Percentiles rank a stretch among this genome's conserved stretches.
Evolutionary conservation across 1,284 basidiomycete genomes (phyloP).

Genomic region (Sanghuangporus weigelae): DNA sequence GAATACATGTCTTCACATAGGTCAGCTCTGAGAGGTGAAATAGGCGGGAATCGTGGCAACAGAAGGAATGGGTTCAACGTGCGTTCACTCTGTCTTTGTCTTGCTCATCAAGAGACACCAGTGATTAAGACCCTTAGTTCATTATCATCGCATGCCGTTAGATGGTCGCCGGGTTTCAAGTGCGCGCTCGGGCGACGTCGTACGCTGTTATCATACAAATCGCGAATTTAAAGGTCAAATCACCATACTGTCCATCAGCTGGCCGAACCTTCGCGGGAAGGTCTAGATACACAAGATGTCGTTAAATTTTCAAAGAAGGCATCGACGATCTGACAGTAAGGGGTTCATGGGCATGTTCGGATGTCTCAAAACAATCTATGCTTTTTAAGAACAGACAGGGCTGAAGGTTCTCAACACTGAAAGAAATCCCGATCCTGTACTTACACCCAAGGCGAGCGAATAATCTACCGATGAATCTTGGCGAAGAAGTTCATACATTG

Average conservation of each 20-base stretch:
- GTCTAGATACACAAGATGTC: neutral
- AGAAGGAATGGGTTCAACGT: neutral
- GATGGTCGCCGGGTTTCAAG: neutral
- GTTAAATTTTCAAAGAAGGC: neutral
- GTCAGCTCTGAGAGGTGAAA: neutral
- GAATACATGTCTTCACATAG: neutral
- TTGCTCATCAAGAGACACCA: neutral
- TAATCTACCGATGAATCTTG: neutral
- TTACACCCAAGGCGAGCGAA: neutral
- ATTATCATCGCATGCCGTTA: neutral
- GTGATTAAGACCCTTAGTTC: neutral
- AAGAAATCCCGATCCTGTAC: neutral
- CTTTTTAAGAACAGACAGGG: neutral
- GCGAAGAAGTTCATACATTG: neutral
- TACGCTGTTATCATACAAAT: neutral
- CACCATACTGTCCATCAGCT: neutral
- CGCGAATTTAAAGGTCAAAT: neutral
- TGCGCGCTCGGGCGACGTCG: neutral
- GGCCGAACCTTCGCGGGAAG: neutral
- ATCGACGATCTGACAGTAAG: slow-evolving; percentile 4
- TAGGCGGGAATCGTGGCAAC: neutral
- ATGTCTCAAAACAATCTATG: neutral
- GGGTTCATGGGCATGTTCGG: neutral
- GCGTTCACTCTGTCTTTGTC: neutral
- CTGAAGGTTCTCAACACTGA: neutral